A percentile compares a stretch with the other conserved stretches of the same genome.
Evolutionary conservation across 129 eudicot genomes (phyloP).

Genomic region (Calendula officinalis): DNA sequence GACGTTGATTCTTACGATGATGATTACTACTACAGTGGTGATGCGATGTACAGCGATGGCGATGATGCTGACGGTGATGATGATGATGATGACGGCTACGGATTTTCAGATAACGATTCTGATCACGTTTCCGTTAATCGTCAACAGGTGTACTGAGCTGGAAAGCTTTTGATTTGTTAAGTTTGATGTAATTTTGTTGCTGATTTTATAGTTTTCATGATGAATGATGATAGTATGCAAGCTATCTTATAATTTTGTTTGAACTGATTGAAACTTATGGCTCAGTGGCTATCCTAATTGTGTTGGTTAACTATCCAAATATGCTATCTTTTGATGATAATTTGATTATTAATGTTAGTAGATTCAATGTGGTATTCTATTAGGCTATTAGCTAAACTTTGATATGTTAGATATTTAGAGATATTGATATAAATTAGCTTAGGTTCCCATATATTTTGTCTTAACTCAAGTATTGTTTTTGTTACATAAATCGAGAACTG

Average conservation of each 20-base stretch:
- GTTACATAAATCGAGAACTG: too few relatives aligned
- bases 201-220: background rate
- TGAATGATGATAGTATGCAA: background rate
- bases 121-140: conserved; percentile 40
- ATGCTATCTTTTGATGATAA: background rate
- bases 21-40: too few relatives aligned
- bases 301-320: background rate
- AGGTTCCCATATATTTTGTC: too few relatives aligned
- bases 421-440: too few relatives aligned
- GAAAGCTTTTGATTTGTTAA: background rate
- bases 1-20: too few relatives aligned
- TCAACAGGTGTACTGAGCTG: conserved; percentile 47
- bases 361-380: conserved; percentile 2
- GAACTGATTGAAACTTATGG: background rate
- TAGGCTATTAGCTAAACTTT: too few relatives aligned
- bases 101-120: conserved; percentile 45
- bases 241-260: background rate
- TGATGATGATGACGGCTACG: conserved; percentile 45
- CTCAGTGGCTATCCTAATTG: background rate
- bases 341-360: background rate
- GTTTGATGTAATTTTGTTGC: background rate
- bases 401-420: too few relatives aligned
- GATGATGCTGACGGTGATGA: conserved; percentile 33
- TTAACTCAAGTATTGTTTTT: too few relatives aligned
- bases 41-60: background rate